These are phyloP conservation scores for Pseudomassariella vexata DNA, from an alignment of 2,329 filamentous ascomycete species.

Conservation along the genomic window DNA sequence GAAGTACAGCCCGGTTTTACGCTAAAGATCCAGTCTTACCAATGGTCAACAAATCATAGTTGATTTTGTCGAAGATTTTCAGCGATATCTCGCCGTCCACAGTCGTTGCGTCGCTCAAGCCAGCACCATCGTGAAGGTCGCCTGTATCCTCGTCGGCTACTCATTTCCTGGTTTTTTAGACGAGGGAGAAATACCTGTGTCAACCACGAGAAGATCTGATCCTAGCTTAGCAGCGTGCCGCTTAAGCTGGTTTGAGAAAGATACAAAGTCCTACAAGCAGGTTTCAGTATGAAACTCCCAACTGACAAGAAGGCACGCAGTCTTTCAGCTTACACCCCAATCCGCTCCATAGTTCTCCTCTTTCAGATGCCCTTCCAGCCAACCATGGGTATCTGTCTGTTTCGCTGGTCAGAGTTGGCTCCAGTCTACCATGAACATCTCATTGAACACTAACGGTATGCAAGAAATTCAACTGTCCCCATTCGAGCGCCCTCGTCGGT, in stretches of 20 bases:
- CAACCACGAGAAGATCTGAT: constrained; percentile 55
- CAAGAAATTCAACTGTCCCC: constrained; percentile 58
- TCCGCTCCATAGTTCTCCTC: constrained; percentile 60
- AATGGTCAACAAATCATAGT: constrained; percentile 38
- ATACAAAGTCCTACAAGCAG: constrained; percentile 56
- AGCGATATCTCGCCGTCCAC: constrained; percentile 51
- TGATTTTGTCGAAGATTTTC: constrained; percentile 34
- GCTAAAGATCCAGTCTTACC: constrained; percentile 15
- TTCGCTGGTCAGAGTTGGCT: not conserved
- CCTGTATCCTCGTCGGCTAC: constrained; percentile 15
- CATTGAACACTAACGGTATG: constrained; percentile 46
- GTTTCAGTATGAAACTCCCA: not conserved
- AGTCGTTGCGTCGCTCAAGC: constrained; percentile 53
- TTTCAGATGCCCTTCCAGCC: constrained; percentile 56
- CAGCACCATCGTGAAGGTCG: constrained; percentile 62
- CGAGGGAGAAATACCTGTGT: constrained; percentile 41
- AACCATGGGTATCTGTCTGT: constrained; percentile 54
- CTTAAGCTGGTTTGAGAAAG: constrained; percentile 55
- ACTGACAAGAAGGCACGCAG: not conserved
- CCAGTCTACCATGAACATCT: constrained; percentile 2
- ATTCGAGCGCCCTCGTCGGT: constrained; percentile 43
- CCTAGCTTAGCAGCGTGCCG: constrained; percentile 48
- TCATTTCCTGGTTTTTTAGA: not conserved
- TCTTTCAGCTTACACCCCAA: constrained; percentile 38
- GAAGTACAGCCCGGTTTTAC: no score